These are phyloP conservation scores for Russula lepida DNA, from an alignment of 768 basidiomycete genomes.

Conservation along the genomic window DNA sequence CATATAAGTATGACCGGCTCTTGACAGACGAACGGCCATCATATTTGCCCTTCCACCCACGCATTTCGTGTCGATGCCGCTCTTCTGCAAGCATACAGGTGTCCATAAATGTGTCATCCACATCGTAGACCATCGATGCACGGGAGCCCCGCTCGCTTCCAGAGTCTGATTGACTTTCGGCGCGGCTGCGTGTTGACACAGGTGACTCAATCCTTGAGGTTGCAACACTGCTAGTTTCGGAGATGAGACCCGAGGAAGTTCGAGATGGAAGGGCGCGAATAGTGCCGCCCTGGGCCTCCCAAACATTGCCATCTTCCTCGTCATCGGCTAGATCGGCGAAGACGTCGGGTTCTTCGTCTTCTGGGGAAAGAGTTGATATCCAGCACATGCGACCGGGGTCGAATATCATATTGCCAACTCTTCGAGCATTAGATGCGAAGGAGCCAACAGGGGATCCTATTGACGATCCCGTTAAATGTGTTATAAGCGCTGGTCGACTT, in stretches of 20 bases:
- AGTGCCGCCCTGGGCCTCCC: slow-evolving; percentile 70
- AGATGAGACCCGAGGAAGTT: slow-evolving; percentile 15
- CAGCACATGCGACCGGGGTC: slow-evolving; percentile 93
- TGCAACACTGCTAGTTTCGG: slow-evolving; percentile 26
- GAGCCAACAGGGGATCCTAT: slow-evolving; percentile 71
- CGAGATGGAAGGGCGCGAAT: slow-evolving; percentile 53
- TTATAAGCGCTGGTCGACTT: slow-evolving; percentile 90
- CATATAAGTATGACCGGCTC: slow-evolving; percentile 62
- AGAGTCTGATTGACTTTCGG: slow-evolving; percentile 63
- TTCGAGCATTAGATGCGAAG: slow-evolving; percentile 68
- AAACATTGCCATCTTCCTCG: slow-evolving; percentile 72
- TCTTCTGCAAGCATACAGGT: slow-evolving; percentile 71
- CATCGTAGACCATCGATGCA: slow-evolving; percentile 68
- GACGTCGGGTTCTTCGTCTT: slow-evolving; percentile 93
- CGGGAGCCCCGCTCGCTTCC: slow-evolving; percentile 75
- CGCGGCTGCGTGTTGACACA: slow-evolving; percentile 53
- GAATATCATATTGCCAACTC: slow-evolving; percentile 98
- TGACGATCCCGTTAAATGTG: slow-evolving; percentile 84
- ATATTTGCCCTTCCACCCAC: slow-evolving; percentile 51
- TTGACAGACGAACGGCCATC: slow-evolving; percentile 30
- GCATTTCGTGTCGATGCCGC: slow-evolving; percentile 77
- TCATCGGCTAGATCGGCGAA: slow-evolving; percentile 90
- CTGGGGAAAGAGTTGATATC: slow-evolving; percentile 77
- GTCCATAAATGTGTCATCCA: slow-evolving; percentile 66
- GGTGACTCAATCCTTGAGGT: slow-evolving; percentile 36